A percentile compares a stretch with the other conserved stretches of the same genome.
Conservation (phyloP, 192 early-diverging fungal genomes). For the Backusella parvicylindrica region DNA sequence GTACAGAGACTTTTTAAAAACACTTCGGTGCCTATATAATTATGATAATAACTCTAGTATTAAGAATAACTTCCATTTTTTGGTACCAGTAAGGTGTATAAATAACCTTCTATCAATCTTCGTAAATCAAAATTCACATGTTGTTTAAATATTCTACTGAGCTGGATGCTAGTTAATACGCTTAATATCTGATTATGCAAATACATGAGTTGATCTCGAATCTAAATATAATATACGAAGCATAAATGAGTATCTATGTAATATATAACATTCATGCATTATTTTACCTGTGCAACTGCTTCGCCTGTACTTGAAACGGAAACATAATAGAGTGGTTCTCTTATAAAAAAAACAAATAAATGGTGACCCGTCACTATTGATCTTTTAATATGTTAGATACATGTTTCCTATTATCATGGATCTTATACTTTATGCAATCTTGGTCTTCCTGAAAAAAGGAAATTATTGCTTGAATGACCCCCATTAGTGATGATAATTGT, state of each 20-base stretch:
- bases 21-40: constrained; percentile 59
- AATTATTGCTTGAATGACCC: constrained; percentile 84
- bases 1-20: constrained; percentile 76
- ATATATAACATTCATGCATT: not conserved
- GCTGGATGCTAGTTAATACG: constrained; percentile 71
- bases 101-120: constrained; percentile 73
- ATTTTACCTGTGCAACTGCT: constrained; percentile 60
- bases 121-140: constrained; percentile 86
- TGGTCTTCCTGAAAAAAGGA: constrained; percentile 79
- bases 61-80: not conserved
- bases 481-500: constrained; percentile 80
- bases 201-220: constrained; percentile 70
- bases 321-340: constrained; percentile 80
- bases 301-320: constrained; percentile 76
- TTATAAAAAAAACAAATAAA: constrained; percentile 77
- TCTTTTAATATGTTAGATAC: constrained; percentile 21
- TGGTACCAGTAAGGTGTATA: too few relatives aligned
- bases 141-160: constrained; percentile 83
- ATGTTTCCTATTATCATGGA: not conserved
- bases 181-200: constrained; percentile 83
- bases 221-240: too few relatives aligned
- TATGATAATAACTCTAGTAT: not conserved
- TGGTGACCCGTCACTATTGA: constrained; percentile 66
- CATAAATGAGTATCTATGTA: not conserved
- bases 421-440: constrained; percentile 62